Percentiles rank a stretch among this genome's conserved stretches.
These are phyloP conservation scores for Xylaria sp. DNA, from an alignment of 2,329 filamentous ascomycete genomes.

Conservation along the genomic window DNA sequence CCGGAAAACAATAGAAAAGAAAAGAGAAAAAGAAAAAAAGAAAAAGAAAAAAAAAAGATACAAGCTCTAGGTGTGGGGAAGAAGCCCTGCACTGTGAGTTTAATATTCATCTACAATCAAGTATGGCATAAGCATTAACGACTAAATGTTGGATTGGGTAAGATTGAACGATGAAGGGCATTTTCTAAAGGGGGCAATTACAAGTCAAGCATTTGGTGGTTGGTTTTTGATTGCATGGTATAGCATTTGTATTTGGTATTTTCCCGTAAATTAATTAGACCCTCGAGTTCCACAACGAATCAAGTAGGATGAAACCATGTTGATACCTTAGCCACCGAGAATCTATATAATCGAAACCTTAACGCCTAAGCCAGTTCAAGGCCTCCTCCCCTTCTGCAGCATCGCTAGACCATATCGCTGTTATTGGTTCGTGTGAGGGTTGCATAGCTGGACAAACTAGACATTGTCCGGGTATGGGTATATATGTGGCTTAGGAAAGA, in stretches of 20 bases:
- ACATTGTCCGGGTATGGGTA: constrained; percentile 18
- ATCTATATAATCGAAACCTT: constrained; percentile 29
- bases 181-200: constrained; percentile 1
- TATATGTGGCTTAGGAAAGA: constrained; percentile 5
- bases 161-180: neutral
- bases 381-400: constrained; percentile 1
- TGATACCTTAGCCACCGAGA: constrained; percentile 8
- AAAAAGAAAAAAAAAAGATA: neutral
- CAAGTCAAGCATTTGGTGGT: neutral
- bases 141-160: neutral
- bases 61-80: neutral
- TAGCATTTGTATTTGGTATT: constrained; percentile 15
- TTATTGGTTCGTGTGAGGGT: constrained; percentile 7
- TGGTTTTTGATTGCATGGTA: constrained; percentile 10
- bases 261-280: neutral
- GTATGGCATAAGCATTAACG: neutral
- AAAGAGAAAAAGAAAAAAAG: neutral
- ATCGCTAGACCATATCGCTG: constrained; percentile 9
- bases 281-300: neutral
- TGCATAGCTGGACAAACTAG: constrained; percentile 22
- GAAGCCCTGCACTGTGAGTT: neutral
- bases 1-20: too few species aligned
- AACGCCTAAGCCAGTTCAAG: constrained; percentile 29
- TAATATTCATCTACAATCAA: neutral
- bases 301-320: neutral